These are phyloP conservation scores for Lecanosticta acicola DNA, from an alignment of 2,329 filamentous ascomycete genomes.

Conservation along the genomic window DNA sequence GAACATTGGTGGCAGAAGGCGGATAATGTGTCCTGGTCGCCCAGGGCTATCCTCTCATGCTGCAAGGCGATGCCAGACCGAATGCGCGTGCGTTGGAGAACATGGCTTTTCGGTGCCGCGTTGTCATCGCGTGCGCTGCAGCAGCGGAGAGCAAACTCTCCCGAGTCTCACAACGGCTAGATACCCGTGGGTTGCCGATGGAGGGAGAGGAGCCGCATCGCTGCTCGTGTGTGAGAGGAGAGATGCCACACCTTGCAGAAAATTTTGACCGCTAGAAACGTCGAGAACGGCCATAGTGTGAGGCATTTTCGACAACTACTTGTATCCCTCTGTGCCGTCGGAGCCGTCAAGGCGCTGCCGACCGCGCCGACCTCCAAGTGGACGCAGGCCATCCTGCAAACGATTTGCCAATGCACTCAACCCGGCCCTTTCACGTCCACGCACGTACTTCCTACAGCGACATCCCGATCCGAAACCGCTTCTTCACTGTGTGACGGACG, in stretches of 20 bases:
- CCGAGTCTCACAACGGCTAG: no score
- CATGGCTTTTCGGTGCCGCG: no score
- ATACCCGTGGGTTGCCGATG: conserved; percentile 14
- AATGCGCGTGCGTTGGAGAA: no score
- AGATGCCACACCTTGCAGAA: conserved; percentile 11
- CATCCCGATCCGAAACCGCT: conserved; percentile 7
- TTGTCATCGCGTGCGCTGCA: conserved; percentile 2
- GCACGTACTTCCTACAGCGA: background rate
- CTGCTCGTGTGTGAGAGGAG: background rate
- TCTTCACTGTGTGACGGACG: background rate
- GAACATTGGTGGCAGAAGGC: no score
- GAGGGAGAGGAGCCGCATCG: conserved; percentile 7
- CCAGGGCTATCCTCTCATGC: no score
- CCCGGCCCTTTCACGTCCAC: background rate
- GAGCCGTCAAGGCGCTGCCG: conserved; percentile 12
- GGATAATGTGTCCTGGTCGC: no score
- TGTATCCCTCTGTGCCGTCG: conserved; percentile 8
- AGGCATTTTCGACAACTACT: conserved; percentile 16
- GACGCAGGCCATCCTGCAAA: background rate
- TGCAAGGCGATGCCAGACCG: no score
- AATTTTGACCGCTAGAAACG: conserved; percentile 8
- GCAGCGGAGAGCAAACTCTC: background rate
- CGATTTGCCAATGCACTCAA: background rate
- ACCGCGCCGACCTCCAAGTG: conserved; percentile 3
- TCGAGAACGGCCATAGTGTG: conserved; percentile 13